These are phyloP conservation scores for Ceratocystiopsis sp. DNA, from an alignment of 2,329 filamentous ascomycete genomes.

Conservation along the genomic window DNA sequence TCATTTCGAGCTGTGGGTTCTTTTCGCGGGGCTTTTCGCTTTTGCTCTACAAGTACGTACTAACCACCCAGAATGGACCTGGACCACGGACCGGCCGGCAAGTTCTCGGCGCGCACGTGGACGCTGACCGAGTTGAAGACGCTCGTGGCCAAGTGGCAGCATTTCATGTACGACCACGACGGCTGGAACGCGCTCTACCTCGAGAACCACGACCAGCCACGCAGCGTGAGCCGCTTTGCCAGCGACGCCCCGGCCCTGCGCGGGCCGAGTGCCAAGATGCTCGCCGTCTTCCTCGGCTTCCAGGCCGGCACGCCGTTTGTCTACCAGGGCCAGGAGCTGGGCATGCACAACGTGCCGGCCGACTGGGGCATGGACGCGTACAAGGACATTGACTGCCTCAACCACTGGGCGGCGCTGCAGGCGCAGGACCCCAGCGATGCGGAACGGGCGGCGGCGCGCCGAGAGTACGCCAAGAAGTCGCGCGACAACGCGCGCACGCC, in stretches of 20 bases:
- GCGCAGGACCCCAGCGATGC: constrained; percentile 15
- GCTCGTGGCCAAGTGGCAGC: constrained; percentile 31
- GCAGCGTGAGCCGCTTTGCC: constrained; percentile 35
- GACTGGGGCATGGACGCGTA: constrained; percentile 29
- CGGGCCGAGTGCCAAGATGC: constrained; percentile 31
- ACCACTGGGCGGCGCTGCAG: constrained; percentile 10
- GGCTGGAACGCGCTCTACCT: constrained; percentile 43
- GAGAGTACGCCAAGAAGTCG: constrained; percentile 18
- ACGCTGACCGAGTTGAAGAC: constrained; percentile 25
- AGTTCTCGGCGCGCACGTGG: constrained; percentile 35
- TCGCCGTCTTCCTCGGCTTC: constrained; percentile 29
- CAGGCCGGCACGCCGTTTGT: constrained; percentile 37
- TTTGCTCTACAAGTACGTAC: too few relatives aligned
- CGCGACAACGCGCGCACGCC: constrained; percentile 52
- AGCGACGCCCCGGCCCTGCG: constrained; percentile 26
- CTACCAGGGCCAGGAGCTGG: constrained; percentile 44
- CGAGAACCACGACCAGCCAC: constrained; percentile 46
- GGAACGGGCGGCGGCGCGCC: constrained; percentile 20
- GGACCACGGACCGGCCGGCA: constrained; percentile 29
- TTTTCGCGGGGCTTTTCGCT: too few relatives aligned
- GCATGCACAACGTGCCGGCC: constrained; percentile 35
- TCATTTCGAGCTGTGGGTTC: constrained; percentile 35
- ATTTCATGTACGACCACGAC: constrained; percentile 32
- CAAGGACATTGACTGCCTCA: constrained; percentile 30
- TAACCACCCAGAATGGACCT: constrained; percentile 34